phyloP scores from a whole-genome alignment of 257 asterid species.

The Salvia rosmarinus region DNA sequence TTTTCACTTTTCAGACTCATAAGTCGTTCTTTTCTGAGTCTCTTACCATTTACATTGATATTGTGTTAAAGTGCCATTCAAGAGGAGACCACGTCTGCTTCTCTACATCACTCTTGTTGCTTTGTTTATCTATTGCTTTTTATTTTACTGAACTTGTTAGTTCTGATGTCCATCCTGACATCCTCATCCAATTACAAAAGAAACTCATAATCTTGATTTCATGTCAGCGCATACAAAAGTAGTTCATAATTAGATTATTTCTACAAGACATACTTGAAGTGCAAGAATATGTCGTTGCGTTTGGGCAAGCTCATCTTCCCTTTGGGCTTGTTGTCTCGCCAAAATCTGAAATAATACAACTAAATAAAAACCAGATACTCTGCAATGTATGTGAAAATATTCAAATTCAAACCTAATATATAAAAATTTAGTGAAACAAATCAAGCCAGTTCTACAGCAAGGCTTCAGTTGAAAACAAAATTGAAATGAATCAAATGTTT shows the following conservation, averaged over 20 bases:
- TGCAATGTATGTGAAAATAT: constrained; percentile 11
- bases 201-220: constrained; percentile 1
- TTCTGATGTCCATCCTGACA: constrained; percentile 23
- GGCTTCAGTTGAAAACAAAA: not conserved
- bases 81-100: not conserved
- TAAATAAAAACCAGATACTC: constrained; percentile 30
- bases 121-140: not conserved
- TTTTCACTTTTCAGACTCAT: not conserved
- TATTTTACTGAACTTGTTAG: constrained; percentile 2
- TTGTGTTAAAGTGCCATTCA: no score
- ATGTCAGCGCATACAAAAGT: constrained; percentile 23
- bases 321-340: constrained; percentile 99
- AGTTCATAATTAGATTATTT: constrained; percentile 30
- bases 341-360: constrained; percentile 64
- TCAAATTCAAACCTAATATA: constrained; percentile 21
- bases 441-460: not conserved
- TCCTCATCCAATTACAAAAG: constrained; percentile 22
- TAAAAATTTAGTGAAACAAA: not conserved
- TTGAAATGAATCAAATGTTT: not conserved
- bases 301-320: constrained; percentile 99
- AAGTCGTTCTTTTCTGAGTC: no score
- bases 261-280: constrained; percentile 66
- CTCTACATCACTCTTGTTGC: not conserved
- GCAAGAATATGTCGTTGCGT: constrained; percentile 98
- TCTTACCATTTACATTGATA: no score